Conservation (phyloP, 192 early-diverging fungal species). For the Rhizophagus sp. region DNA sequence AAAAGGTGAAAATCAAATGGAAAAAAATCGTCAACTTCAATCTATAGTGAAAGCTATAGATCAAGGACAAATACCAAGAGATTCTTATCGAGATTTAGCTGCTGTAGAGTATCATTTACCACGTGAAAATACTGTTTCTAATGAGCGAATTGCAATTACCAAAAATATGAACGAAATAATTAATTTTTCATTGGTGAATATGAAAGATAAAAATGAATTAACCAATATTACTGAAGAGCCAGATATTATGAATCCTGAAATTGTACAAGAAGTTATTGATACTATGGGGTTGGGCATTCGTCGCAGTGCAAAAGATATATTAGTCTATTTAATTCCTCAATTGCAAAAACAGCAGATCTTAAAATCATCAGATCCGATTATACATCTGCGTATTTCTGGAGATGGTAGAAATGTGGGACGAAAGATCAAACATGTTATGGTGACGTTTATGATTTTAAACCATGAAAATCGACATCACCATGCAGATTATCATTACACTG, state of each 20-base stretch:
- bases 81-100: conserved; percentile 4
- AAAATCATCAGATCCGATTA: conserved; percentile 4
- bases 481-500: conserved; percentile 13
- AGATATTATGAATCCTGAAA: conserved; percentile 1
- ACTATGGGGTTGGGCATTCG: background rate
- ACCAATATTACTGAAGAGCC: background rate
- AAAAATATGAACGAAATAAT: background rate
- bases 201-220: background rate
- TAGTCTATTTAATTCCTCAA: background rate
- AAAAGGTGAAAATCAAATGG: background rate
- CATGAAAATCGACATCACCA: background rate
- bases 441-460: conserved; percentile 12
- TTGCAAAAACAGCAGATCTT: background rate
- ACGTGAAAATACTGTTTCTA: background rate
- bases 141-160: background rate
- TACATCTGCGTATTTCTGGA: background rate
- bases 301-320: background rate
- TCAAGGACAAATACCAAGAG: background rate
- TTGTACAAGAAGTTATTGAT: background rate
- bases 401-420: background rate
- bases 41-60: background rate
- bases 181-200: background rate
- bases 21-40: background rate
- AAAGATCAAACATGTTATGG: conserved; percentile 14
- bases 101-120: background rate